These are phyloP conservation scores for Dissoconium aciculare DNA, from an alignment of 2,329 filamentous ascomycete genomes.

Conservation along the genomic window DNA sequence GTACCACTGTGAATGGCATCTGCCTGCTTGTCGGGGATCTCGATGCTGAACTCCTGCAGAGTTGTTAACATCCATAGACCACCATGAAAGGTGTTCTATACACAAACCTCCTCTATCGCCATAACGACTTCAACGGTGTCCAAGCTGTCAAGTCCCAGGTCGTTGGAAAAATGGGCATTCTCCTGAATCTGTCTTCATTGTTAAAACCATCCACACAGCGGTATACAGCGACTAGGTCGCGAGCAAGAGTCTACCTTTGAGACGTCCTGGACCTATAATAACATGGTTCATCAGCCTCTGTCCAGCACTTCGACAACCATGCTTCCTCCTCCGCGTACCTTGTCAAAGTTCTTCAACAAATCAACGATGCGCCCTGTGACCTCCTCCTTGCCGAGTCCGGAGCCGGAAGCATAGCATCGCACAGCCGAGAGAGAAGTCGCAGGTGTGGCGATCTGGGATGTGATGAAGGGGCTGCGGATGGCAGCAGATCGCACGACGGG, in stretches of 20 bases:
- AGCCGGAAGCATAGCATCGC: slow-evolving; percentile 74
- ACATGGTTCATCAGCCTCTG: slow-evolving; percentile 7
- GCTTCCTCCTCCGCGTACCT: slow-evolving; percentile 43
- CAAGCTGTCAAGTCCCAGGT: slow-evolving; percentile 90
- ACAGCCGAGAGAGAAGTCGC: slow-evolving; percentile 52
- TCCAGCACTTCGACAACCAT: background rate
- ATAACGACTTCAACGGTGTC: slow-evolving; percentile 99
- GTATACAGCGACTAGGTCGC: too few species aligned
- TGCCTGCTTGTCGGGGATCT: slow-evolving; percentile 95
- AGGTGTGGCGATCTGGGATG: slow-evolving; percentile 45
- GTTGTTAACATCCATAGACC: too few species aligned
- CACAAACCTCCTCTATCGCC: slow-evolving; percentile 86
- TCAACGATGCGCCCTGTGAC: slow-evolving; percentile 86
- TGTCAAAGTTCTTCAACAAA: slow-evolving; percentile 91
- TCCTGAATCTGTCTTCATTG: slow-evolving; percentile 52
- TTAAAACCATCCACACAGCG: slow-evolving; percentile 17
- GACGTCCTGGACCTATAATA: slow-evolving; percentile 44
- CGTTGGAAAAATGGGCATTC: slow-evolving; percentile 84
- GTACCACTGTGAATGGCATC: slow-evolving; percentile 86
- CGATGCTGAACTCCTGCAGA: slow-evolving; percentile 70
- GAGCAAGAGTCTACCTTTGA: slow-evolving; percentile 37
- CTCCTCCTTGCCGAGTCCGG: slow-evolving; percentile 65
- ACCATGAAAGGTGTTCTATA: too few species aligned
- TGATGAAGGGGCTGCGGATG: slow-evolving; percentile 41
- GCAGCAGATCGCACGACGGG: slow-evolving; percentile 34